phyloP scores from a whole-genome alignment of 1,284 basidiomycete species.

The Ceratobasidium sp. region DNA sequence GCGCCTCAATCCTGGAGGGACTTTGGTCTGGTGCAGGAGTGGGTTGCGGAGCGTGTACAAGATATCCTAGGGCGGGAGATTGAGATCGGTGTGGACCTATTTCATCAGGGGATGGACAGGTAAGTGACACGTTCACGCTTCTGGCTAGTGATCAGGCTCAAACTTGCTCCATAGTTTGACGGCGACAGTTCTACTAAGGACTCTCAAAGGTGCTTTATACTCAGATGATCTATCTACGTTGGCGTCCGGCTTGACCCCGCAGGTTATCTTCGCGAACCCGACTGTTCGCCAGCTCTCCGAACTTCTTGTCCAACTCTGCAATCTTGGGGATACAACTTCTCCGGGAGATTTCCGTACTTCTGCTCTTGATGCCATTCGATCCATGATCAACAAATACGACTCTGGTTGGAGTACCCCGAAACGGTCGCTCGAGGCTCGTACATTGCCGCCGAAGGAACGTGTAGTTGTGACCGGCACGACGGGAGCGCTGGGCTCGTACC shows the following conservation, averaged over 20 bases:
- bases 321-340: not conserved
- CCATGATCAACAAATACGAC: slow-evolving; percentile 28
- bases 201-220: not conserved
- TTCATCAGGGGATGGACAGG: slow-evolving; percentile 41
- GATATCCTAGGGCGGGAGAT: slow-evolving; percentile 15
- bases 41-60: not conserved
- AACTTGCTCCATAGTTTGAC: too few relatives aligned
- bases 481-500: slow-evolving; percentile 53
- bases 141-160: too few relatives aligned
- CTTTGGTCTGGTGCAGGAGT: not conserved
- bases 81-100: slow-evolving; percentile 5
- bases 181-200: slow-evolving; percentile 1
- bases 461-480: slow-evolving; percentile 56
- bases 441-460: slow-evolving; percentile 1
- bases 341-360: not conserved
- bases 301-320: not conserved
- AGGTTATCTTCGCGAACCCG: slow-evolving; percentile 5
- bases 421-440: too few relatives aligned
- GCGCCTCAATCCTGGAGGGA: not conserved
- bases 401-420: not conserved
- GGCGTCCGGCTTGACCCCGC: slow-evolving; percentile 1
- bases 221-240: too few relatives aligned
- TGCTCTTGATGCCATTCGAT: not conserved
- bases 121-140: not conserved
- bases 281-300: not conserved